phyloP scores from a whole-genome alignment of 2,329 filamentous ascomycete genomes.

The Talaromyces sp. region DNA sequence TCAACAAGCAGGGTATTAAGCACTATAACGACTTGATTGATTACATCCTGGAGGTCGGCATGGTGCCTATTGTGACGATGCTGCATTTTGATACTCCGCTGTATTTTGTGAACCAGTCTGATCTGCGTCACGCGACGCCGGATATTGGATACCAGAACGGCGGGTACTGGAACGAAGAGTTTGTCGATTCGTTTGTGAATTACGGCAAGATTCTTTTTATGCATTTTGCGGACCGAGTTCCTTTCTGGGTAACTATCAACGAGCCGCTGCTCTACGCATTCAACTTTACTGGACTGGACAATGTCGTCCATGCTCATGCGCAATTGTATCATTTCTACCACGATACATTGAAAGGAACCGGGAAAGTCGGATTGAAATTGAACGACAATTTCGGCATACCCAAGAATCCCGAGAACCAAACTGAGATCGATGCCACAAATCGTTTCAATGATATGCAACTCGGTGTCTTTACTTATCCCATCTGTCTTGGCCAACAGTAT shows the following conservation, averaged over 20 bases:
- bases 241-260: conserved; percentile 41
- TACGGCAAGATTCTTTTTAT: conserved; percentile 37
- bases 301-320: conserved; percentile 43
- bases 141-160: conserved; percentile 27
- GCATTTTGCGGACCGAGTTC: conserved; percentile 36
- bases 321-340: conserved; percentile 39
- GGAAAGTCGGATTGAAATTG: conserved; percentile 36
- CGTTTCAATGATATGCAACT: conserved; percentile 32
- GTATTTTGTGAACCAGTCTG: conserved; percentile 21
- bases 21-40: conserved; percentile 49
- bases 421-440: conserved; percentile 25
- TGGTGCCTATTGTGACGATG: conserved; percentile 44
- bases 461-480: conserved; percentile 42
- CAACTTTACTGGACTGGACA: conserved; percentile 47
- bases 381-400: conserved; percentile 51
- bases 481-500: conserved; percentile 44
- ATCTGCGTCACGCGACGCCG: conserved; percentile 14
- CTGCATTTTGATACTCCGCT: conserved; percentile 28
- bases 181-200: conserved; percentile 37
- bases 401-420: conserved; percentile 26
- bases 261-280: conserved; percentile 35
- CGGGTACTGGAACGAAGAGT: conserved; percentile 35
- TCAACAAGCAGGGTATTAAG: conserved; percentile 44
- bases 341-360: conserved; percentile 42
- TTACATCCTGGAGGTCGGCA: conserved; percentile 38